These are phyloP conservation scores for Tolypocladium ovalisporum DNA, from an alignment of 2,329 filamentous ascomycete genomes.

Conservation along the genomic window DNA sequence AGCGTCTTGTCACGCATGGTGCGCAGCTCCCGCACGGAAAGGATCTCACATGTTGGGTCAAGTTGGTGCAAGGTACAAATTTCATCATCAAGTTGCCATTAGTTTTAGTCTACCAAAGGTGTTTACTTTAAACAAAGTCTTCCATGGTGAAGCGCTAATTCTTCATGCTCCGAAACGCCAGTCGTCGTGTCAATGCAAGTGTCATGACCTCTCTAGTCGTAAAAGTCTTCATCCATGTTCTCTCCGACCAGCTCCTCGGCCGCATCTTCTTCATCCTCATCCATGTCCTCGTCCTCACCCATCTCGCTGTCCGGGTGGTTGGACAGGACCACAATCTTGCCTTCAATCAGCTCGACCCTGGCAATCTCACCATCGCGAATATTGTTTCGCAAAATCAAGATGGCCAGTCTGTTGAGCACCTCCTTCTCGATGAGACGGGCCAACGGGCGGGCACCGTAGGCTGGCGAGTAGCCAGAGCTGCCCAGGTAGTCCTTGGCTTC, in stretches of 20 bases:
- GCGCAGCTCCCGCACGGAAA: not conserved
- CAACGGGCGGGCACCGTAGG: conserved; percentile 85
- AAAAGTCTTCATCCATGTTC: conserved; percentile 49
- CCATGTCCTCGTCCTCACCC: conserved; percentile 60
- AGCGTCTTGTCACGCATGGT: not conserved
- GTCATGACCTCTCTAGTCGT: conserved; percentile 20
- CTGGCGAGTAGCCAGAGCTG: conserved; percentile 83
- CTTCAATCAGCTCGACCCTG: conserved; percentile 65
- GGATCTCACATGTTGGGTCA: not conserved
- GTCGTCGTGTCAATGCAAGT: not conserved
- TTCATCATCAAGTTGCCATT: not conserved
- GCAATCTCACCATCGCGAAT: conserved; percentile 81
- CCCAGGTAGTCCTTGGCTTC: conserved; percentile 92
- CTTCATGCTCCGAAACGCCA: not conserved
- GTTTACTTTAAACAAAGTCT: not conserved
- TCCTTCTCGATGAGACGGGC: conserved; percentile 92
- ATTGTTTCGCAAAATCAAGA: conserved; percentile 77
- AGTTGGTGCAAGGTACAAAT: not conserved
- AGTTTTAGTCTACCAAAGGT: not conserved
- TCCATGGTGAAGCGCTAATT: not conserved
- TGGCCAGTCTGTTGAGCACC: conserved; percentile 84
- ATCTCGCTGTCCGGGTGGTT: conserved; percentile 61
- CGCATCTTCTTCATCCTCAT: conserved; percentile 62
- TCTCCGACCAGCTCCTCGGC: conserved; percentile 55
- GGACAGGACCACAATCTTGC: conserved; percentile 68